Conservation (phyloP, 768 basidiomycete species). For the Pholiota molesta region DNA sequence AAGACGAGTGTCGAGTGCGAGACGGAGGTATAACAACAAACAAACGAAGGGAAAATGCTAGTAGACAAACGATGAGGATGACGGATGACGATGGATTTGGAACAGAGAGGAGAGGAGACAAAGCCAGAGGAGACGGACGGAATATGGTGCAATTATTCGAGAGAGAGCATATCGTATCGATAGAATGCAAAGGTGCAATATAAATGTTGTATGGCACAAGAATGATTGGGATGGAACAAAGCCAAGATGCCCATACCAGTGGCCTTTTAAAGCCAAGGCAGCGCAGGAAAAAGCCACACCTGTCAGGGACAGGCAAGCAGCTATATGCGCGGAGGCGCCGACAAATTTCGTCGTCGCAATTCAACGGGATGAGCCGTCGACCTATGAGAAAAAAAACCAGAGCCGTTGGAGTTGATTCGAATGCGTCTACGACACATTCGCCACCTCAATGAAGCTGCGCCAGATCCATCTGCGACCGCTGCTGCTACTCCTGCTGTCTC, state of each 20-base stretch:
- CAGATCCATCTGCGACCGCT: conserved; percentile 46
- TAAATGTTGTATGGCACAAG: neutral
- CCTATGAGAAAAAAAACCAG: neutral
- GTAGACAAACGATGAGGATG: neutral
- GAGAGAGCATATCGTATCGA: neutral
- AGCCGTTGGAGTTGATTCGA: neutral
- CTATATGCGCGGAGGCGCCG: neutral
- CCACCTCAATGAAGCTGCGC: conserved; percentile 68
- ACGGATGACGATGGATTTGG: neutral
- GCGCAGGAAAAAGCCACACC: neutral
- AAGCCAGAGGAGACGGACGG: neutral
- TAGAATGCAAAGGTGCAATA: neutral
- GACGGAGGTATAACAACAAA: neutral
- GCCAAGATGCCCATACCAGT: neutral
- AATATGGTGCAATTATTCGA: neutral
- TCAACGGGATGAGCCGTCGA: too few species aligned
- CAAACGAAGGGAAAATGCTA: conserved; percentile 1
- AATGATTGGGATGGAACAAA: neutral
- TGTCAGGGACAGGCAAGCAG: neutral
- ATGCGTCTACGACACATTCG: conserved; percentile 33
- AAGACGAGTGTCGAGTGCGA: neutral
- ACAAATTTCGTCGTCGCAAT: neutral
- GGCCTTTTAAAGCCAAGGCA: neutral
- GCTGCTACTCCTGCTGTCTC: neutral
- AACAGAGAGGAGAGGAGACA: neutral